Evolutionary conservation across 2,329 filamentous ascomycete genomes (phyloP).

Genomic region (Epichloe typhina): DNA sequence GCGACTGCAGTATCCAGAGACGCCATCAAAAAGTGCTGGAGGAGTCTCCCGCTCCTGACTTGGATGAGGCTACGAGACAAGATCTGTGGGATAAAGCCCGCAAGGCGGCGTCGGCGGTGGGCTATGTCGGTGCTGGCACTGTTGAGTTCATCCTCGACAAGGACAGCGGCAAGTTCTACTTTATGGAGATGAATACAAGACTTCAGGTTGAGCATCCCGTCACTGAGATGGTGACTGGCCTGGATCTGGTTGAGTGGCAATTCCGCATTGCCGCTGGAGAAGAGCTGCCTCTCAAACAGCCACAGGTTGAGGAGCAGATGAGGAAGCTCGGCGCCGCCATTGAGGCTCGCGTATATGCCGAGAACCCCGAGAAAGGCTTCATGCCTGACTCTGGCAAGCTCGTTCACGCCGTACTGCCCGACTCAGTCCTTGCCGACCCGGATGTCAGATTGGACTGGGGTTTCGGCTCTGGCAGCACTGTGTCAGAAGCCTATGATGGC

Average conservation of each 20-base stretch:
- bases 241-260: conserved; percentile 87
- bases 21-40: conserved; percentile 86
- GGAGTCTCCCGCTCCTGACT: conserved; percentile 67
- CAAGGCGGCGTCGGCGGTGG: conserved; percentile 57
- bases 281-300: conserved; percentile 41
- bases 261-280: conserved; percentile 58
- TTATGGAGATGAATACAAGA: conserved; percentile 75
- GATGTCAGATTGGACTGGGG: conserved; percentile 87
- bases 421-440: conserved; percentile 41
- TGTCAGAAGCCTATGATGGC: conserved; percentile 90
- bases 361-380: conserved; percentile 85
- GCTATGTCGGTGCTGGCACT: conserved; percentile 82
- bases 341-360: conserved; percentile 91
- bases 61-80: conserved; percentile 42
- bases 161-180: conserved; percentile 67
- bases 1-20: conserved; percentile 78
- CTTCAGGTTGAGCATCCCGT: conserved; percentile 96
- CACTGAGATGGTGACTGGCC: conserved; percentile 55
- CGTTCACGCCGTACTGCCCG: conserved; percentile 67
- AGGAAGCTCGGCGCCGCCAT: conserved; percentile 70
- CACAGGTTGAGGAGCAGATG: conserved; percentile 62
- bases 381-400: conserved; percentile 86
- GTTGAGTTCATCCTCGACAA: conserved; percentile 87
- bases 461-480: conserved; percentile 80
- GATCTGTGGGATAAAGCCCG: conserved; percentile 55